These are phyloP conservation scores for Talaromyces pinophilus DNA, from an alignment of 2,329 filamentous ascomycete genomes.

Conservation along the genomic window DNA sequence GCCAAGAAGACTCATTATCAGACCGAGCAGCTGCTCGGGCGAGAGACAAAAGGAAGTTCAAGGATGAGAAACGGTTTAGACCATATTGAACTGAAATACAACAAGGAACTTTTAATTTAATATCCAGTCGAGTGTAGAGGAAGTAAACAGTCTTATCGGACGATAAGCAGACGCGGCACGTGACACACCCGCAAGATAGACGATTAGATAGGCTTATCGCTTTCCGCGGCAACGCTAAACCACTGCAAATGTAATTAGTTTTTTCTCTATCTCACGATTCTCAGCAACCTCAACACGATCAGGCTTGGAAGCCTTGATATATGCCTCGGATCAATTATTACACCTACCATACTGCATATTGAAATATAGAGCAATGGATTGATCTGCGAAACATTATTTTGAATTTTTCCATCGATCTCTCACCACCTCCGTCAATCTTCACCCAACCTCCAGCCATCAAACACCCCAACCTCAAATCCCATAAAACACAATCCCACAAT, in stretches of 20 bases:
- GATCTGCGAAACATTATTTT: too few species aligned
- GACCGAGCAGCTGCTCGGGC: conserved; percentile 30
- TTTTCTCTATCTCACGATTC: not conserved
- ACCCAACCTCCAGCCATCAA: not conserved
- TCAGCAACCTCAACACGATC: not conserved
- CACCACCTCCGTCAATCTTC: not conserved
- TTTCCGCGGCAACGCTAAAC: conserved; percentile 9
- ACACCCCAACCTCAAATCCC: not conserved
- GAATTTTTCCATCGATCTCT: not conserved
- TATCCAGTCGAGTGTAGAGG: not conserved
- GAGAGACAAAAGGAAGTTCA: conserved; percentile 36
- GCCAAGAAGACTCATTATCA: conserved; percentile 26
- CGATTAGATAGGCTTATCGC: conserved; percentile 16
- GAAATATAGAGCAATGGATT: not conserved
- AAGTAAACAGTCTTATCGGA: not conserved
- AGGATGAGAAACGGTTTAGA: conserved; percentile 41
- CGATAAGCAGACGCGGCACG: not conserved
- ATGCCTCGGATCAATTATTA: not conserved
- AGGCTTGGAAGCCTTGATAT: not conserved
- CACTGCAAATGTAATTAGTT: not conserved
- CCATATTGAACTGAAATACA: conserved; percentile 35
- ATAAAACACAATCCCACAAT: conserved; percentile 50
- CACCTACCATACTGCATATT: not conserved
- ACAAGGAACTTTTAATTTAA: not conserved
- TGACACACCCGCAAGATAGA: not conserved